Evolutionary conservation across 2,329 filamentous ascomycete species (phyloP).

Genomic region (Ascochyta lentis): DNA sequence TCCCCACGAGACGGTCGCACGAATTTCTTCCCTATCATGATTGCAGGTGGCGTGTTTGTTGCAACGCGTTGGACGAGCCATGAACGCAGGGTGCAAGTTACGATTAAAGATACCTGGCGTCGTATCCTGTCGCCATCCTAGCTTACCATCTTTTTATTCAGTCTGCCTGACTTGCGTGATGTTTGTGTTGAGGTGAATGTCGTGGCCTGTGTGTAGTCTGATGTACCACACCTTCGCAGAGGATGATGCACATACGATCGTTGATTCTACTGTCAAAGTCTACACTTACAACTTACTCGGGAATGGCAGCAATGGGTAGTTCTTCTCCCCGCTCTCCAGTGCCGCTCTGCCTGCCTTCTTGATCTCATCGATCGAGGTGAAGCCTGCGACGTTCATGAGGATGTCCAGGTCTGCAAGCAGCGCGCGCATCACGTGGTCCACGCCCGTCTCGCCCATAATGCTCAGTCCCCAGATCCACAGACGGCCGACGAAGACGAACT

Average conservation of each 20-base stretch:
- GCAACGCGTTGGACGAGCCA: slow-evolving; percentile 26
- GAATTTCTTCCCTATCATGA: slow-evolving; percentile 25
- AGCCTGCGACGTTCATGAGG: slow-evolving; percentile 65
- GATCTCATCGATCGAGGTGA: slow-evolving; percentile 61
- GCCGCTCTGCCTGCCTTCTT: slow-evolving; percentile 41
- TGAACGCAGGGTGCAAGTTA: slow-evolving; percentile 35
- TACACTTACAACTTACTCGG: slow-evolving; percentile 33
- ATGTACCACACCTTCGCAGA: too few relatives aligned
- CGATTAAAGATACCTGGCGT: slow-evolving; percentile 49
- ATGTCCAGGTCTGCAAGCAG: slow-evolving; percentile 69
- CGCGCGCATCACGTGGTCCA: slow-evolving; percentile 67
- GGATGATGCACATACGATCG: too few relatives aligned
- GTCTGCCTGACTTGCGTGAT: too few relatives aligned
- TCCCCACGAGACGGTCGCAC: slow-evolving; percentile 8
- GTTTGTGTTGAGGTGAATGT: too few relatives aligned
- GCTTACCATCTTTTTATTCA: slow-evolving; percentile 20
- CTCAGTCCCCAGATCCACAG: slow-evolving; percentile 67
- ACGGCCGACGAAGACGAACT: slow-evolving; percentile 67
- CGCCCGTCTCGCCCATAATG: slow-evolving; percentile 66
- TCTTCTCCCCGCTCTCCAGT: slow-evolving; percentile 35
- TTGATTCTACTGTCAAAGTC: not conserved
- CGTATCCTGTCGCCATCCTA: slow-evolving; percentile 37
- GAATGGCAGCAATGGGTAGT: slow-evolving; percentile 30
- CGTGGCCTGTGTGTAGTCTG: too few relatives aligned
- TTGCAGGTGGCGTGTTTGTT: slow-evolving; percentile 22